Conservation (phyloP, 495 filamentous ascomycete species). For the Choiromyces venosus region DNA sequence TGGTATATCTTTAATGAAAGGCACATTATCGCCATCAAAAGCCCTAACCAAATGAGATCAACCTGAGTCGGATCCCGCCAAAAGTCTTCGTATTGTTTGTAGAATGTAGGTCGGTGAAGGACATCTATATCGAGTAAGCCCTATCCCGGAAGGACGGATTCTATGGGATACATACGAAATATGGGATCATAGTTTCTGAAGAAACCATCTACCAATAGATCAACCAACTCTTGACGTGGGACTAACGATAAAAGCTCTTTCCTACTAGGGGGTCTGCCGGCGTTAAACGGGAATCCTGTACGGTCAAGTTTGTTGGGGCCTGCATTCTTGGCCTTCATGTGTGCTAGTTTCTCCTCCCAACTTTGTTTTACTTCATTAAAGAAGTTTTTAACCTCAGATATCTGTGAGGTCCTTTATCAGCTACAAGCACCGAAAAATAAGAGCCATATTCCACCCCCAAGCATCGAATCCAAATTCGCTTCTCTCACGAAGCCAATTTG, state of each 20-base stretch:
- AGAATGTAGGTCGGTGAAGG: constrained; percentile 80
- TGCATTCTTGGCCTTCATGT: constrained; percentile 42
- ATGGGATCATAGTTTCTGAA: constrained; percentile 69
- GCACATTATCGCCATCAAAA: constrained; percentile 82
- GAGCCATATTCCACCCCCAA: constrained; percentile 7
- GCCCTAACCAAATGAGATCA: constrained; percentile 79
- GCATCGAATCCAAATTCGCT: constrained; percentile 32
- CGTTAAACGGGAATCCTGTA: constrained; percentile 57
- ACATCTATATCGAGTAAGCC: constrained; percentile 55
- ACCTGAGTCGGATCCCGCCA: constrained; percentile 80
- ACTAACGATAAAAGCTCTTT: constrained; percentile 72
- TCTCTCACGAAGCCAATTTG: constrained; percentile 28
- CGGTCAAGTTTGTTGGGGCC: constrained; percentile 23
- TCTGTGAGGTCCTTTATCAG: constrained; percentile 49
- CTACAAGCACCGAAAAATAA: neutral
- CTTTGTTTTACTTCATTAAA: constrained; percentile 67
- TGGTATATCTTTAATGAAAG: constrained; percentile 88
- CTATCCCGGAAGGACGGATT: constrained; percentile 47
- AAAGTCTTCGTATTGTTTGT: constrained; percentile 77
- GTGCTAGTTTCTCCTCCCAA: constrained; percentile 54
- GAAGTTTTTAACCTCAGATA: constrained; percentile 88
- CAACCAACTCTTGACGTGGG: constrained; percentile 65
- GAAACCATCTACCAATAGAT: constrained; percentile 69
- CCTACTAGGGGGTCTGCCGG: constrained; percentile 59
- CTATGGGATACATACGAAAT: constrained; percentile 52